phyloP scores from a whole-genome alignment of 1,284 basidiomycete species.

The Pascua sp. region DNA sequence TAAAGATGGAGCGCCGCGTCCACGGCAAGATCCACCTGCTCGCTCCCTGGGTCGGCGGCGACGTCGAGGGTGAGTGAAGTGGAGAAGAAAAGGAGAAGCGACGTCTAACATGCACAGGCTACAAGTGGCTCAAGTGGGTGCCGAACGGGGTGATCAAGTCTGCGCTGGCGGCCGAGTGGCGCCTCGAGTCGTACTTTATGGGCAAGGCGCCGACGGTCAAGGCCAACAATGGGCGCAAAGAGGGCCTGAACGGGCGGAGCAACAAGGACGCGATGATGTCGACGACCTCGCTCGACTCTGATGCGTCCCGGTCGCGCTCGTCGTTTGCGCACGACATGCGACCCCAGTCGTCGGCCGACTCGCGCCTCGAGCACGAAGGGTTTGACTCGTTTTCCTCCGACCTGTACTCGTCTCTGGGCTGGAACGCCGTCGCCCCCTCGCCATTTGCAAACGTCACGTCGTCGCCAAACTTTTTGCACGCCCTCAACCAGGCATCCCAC shows the following conservation, averaged over 20 bases:
- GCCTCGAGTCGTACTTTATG: constrained; percentile 90
- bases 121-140: constrained; percentile 95
- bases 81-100: too few relatives aligned
- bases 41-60: constrained; percentile 93
- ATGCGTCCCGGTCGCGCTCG: constrained; percentile 8
- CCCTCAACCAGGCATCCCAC: constrained; percentile 87
- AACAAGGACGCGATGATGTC: constrained; percentile 8
- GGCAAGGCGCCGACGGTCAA: constrained; percentile 78
- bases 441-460: constrained; percentile 4
- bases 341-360: background rate
- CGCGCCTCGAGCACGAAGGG: background rate
- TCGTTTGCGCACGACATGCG: constrained; percentile 4
- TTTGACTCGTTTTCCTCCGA: background rate
- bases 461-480: constrained; percentile 53
- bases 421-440: background rate
- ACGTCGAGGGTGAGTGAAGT: constrained; percentile 69
- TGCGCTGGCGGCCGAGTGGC: constrained; percentile 96
- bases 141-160: constrained; percentile 90
- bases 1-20: constrained; percentile 68
- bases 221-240: constrained; percentile 11
- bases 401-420: background rate
- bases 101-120: constrained; percentile 56
- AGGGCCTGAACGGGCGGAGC: constrained; percentile 1
- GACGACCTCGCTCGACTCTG: constrained; percentile 10
- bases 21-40: constrained; percentile 81